Base-by-base conservation (phyloP, 768 basidiomycete genomes). In the Trametes cinnabarina region DNA sequence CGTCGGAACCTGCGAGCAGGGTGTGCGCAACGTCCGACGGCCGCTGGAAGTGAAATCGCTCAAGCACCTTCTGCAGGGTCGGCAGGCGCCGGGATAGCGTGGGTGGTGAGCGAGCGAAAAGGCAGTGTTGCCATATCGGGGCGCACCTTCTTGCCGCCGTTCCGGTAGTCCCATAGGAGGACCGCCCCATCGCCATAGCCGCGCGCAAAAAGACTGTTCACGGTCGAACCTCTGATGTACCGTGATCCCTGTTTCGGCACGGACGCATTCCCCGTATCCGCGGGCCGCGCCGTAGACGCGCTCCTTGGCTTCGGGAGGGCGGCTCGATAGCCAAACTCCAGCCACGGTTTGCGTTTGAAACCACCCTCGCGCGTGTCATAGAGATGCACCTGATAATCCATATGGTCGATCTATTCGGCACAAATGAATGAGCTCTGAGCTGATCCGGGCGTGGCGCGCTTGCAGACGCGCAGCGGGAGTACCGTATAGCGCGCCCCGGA, bases 141-240 rank as follows among this genome's bases (percentile, higher is more conserved):
- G 58, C 71, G 52, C 72, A 78, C 81, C 74, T 77, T 76, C 14
- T 50, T 55, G 28, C 42, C 55, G 17, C 57, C 61, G 49, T 79
- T 79, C 28, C 82, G 74, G 68, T 74, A 79, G 65, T 83, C 83
- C 79, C 81, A 82, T 26, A 80, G 63, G 12, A 74, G 64, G 26
- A 81, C 72, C 26, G 39, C 50, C 14, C 64, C 61, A 61, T 82
- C 81, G 32, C 70, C 69, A 64, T 72, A 79, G 17, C 79, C 78
- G 55, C 75, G 77, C 35, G 73, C 76, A 67, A 81, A 83, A 57
- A 77, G 72, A 50, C 69, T 72, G 55, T 69, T 63, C 66, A 66
- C 47, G 67, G 73, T 64, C 72, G 77, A 60, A 19, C 82, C 80
- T 52, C 75, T 72, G 39, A 68, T 70, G 55, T 71, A 72, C 30